Base-by-base conservation (phyloP, 1,284 basidiomycete genomes). In the Athelia psychrophila region DNA sequence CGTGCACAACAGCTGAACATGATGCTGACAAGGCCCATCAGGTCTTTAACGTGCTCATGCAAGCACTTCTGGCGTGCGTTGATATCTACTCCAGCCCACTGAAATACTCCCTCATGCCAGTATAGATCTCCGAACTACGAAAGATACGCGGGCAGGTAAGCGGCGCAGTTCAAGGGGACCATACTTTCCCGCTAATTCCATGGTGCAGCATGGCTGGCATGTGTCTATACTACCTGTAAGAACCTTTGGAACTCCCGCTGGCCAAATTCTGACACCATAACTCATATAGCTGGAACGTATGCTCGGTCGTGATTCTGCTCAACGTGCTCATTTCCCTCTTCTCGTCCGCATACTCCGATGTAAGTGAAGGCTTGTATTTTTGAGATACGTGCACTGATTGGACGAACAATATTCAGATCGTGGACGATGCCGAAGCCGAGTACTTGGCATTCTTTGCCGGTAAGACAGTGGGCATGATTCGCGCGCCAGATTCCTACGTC, bases 281-380 rank as follows among this genome's bases (percentile, higher is more conserved):
- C 12, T 15, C 36, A 6, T 9, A 47, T 56, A 88, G 86, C 52
- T 95, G 94, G 93, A 94, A 90, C 68, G 81, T 93, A 45, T 78
- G 87, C 40, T 89, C 92, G 1, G 86, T 85, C n/a, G 80, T 98
- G 52, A 85, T 98, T 56, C 79, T 98, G 50, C 80, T 97, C 68
- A 98, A 97, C 68, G 87, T 99, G 63, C 80, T 99, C 60, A 94
- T 99, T 60, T 98, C 96, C 12, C 73, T 98, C 61, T 98, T 95
- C 65, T 86, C 93, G 12, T 92, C 92, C 32, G 93, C 93, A 0
- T 95, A 95, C 64, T 82, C 85, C 15, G 91, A 93, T 61, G 91
- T 93, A 62, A 73, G 81, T 77, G n/a, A 51, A 47, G 56, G 53
- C 12, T 33, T 49, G 18, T 36, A 50, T 35, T n/a, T 49, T 35